Conservation (phyloP, 2,329 filamentous ascomycete genomes). For the Nemania sp. region DNA sequence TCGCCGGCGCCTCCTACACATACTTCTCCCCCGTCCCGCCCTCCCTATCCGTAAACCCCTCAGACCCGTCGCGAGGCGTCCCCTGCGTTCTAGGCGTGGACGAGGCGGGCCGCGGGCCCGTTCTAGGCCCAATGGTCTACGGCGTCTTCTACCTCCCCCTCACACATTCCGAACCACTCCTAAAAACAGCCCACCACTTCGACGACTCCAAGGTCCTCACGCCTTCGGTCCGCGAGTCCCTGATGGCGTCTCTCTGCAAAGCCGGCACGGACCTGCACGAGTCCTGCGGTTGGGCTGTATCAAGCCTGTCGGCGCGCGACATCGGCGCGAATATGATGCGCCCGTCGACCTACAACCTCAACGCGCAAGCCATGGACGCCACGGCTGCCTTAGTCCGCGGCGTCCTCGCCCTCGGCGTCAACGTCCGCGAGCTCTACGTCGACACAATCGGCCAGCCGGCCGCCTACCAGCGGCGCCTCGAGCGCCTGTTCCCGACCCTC, state of each 20-base stretch:
- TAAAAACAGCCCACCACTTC: conserved; percentile 81
- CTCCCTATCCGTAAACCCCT: conserved; percentile 48
- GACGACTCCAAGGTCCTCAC: conserved; percentile 95
- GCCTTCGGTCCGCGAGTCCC: conserved; percentile 71
- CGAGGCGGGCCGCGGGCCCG: conserved; percentile 90
- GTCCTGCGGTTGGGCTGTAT: conserved; percentile 78
- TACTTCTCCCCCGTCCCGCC: conserved; percentile 73
- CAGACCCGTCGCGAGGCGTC: conserved; percentile 43
- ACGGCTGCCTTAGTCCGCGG: conserved; percentile 81
- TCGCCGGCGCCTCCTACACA: conserved; percentile 69
- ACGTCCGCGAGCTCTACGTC: conserved; percentile 88
- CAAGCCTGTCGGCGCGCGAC: conserved; percentile 79
- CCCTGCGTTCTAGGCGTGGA: conserved; percentile 86
- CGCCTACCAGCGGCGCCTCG: conserved; percentile 82
- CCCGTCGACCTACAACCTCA: conserved; percentile 79
- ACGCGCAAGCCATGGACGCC: conserved; percentile 93
- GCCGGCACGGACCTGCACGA: conserved; percentile 52
- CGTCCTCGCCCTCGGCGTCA: conserved; percentile 77
- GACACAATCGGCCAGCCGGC: conserved; percentile 88
- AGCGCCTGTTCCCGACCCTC: conserved; percentile 79
- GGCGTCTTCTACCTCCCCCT: conserved; percentile 76
- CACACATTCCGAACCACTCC: conserved; percentile 69
- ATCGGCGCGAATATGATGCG: conserved; percentile 80
- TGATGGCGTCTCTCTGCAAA: conserved; percentile 74
- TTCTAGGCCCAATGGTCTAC: conserved; percentile 82